These are phyloP conservation scores for Gomphus bonarii DNA, from an alignment of 1,284 basidiomycete genomes.

Conservation along the genomic window DNA sequence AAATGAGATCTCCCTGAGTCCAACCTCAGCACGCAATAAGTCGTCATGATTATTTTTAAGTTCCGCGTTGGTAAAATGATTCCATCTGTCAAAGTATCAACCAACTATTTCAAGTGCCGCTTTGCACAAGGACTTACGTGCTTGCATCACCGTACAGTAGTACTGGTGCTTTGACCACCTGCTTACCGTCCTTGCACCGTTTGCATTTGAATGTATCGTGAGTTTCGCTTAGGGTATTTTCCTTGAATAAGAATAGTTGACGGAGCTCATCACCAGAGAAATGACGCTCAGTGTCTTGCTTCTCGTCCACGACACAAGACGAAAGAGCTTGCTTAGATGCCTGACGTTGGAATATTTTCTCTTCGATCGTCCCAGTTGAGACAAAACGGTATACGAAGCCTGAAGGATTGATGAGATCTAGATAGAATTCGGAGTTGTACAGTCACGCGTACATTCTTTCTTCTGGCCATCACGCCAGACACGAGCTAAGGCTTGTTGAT, in stretches of 20 bases:
- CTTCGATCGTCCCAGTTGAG: constrained; percentile 95
- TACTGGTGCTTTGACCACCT: constrained; percentile 74
- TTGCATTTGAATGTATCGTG: constrained; percentile 99
- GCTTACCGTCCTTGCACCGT: constrained; percentile 83
- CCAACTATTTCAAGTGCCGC: background rate
- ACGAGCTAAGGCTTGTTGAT: constrained; percentile 96
- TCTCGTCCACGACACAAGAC: constrained; percentile 95
- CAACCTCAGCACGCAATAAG: constrained; percentile 83
- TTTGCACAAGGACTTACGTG: constrained; percentile 57
- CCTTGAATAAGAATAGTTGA: constrained; percentile 89
- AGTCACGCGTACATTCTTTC: constrained; percentile 75
- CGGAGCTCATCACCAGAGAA: constrained; percentile 87
- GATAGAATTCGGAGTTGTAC: background rate
- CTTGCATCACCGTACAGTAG: constrained; percentile 94
- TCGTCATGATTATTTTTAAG: constrained; percentile 93
- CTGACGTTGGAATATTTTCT: constrained; percentile 96
- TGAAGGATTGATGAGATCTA: constrained; percentile 19
- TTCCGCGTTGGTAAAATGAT: constrained; percentile 88
- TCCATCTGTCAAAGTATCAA: constrained; percentile 60
- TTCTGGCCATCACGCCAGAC: constrained; percentile 99
- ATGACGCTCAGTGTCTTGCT: constrained; percentile 91
- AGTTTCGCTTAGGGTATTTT: constrained; percentile 84
- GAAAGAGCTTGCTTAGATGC: constrained; percentile 96
- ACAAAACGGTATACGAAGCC: constrained; percentile 98
- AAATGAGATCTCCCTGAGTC: constrained; percentile 77